These are phyloP conservation scores for Chaetomium fimeti DNA, from an alignment of 495 filamentous ascomycete genomes.

Conservation along the genomic window DNA sequence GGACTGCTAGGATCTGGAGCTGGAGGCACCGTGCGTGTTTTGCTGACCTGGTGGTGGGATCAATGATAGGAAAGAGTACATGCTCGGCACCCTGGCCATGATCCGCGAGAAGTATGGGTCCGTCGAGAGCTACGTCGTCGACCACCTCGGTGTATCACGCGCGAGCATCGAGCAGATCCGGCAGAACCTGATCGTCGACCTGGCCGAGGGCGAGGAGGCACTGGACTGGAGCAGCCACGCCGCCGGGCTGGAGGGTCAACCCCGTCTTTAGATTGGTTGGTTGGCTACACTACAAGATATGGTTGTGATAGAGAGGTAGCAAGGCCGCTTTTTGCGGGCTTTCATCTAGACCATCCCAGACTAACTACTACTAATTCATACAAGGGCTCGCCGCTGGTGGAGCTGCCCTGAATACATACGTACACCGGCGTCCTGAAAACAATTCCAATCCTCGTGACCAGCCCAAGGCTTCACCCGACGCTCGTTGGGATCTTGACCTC, in stretches of 20 bases:
- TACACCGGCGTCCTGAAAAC: background rate
- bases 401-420: background rate
- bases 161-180: slow-evolving; percentile 51
- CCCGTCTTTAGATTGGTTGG: slow-evolving; percentile 4
- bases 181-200: slow-evolving; percentile 46
- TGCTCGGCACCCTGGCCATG: slow-evolving; percentile 53
- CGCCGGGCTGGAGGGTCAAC: slow-evolving; percentile 24
- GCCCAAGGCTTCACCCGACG: slow-evolving; percentile 28
- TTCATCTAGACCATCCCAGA: background rate
- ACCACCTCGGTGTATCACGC: slow-evolving; percentile 51
- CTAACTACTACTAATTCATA: slow-evolving; percentile 7
- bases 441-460: background rate
- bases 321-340: background rate
- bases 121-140: slow-evolving; percentile 54
- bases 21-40: background rate
- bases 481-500: slow-evolving; percentile 49
- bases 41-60: background rate
- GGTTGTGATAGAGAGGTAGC: background rate
- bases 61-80: slow-evolving; percentile 47
- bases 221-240: slow-evolving; percentile 37
- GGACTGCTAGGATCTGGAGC: no score
- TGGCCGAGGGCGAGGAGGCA: slow-evolving; percentile 27
- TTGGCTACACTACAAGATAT: slow-evolving; percentile 7
- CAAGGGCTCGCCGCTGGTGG: background rate
- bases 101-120: slow-evolving; percentile 55